Percentiles rank a stretch among this genome's conserved stretches.
Conservation (phyloP, 805 yeast genomes). For the Candida mattraensis region DNA sequence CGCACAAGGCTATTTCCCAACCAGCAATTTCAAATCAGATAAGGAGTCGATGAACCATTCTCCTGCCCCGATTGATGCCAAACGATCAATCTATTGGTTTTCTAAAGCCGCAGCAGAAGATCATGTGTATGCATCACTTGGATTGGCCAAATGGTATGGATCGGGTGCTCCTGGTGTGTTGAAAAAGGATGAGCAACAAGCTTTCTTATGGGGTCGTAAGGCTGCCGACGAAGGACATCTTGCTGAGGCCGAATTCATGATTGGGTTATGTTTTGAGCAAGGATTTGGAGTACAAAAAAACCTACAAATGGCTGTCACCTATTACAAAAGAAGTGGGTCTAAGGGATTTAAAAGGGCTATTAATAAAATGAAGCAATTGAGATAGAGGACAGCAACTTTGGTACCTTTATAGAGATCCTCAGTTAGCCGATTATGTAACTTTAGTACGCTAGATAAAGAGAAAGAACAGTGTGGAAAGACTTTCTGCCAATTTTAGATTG, state of each 20-base stretch:
- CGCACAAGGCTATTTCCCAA: slow-evolving; percentile 57
- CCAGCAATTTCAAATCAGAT: slow-evolving; percentile 33
- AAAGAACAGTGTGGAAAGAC: too few relatives aligned
- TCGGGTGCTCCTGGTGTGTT: slow-evolving; percentile 63
- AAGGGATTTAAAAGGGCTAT: slow-evolving; percentile 61
- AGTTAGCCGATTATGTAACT: too few relatives aligned
- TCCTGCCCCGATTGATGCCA: slow-evolving; percentile 46
- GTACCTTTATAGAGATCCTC: not conserved
- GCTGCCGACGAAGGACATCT: slow-evolving; percentile 59
- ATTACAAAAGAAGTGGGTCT: slow-evolving; percentile 60
- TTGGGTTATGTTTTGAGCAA: slow-evolving; percentile 66
- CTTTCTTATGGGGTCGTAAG: slow-evolving; percentile 62
- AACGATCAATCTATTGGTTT: slow-evolving; percentile 72
- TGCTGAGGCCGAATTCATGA: slow-evolving; percentile 63
- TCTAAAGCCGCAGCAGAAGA: slow-evolving; percentile 63
- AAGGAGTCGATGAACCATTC: slow-evolving; percentile 25
- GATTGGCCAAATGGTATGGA: slow-evolving; percentile 74
- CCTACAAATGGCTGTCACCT: slow-evolving; percentile 43
- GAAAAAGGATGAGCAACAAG: slow-evolving; percentile 58
- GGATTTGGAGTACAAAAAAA: slow-evolving; percentile 58
- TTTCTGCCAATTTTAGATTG: slow-evolving; percentile 6
- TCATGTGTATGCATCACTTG: slow-evolving; percentile 68
- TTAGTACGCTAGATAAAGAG: too few relatives aligned
- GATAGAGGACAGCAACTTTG: not conserved
- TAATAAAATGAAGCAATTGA: slow-evolving; percentile 32